phyloP scores from a whole-genome alignment of 768 basidiomycete genomes.

The Amanita phalloides region DNA sequence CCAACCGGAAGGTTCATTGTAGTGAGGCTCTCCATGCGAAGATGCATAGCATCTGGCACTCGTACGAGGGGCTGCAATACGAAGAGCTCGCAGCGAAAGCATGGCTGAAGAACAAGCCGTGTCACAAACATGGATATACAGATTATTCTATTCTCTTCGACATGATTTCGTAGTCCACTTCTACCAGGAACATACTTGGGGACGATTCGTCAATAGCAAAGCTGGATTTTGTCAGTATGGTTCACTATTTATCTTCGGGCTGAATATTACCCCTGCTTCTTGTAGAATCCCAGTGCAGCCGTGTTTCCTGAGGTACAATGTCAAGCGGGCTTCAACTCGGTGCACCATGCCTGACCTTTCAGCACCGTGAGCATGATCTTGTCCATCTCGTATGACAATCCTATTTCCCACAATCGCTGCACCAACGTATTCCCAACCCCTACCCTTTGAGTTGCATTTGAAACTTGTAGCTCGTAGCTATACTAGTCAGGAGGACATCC shows the following conservation, averaged over 20 bases:
- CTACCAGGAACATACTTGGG: conserved; percentile 27
- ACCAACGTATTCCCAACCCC: conserved; percentile 55
- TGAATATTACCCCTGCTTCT: conserved; percentile 35
- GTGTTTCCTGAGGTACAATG: conserved; percentile 9
- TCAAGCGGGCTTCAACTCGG: not conserved
- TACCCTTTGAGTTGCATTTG: conserved; percentile 25
- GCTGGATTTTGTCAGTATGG: conserved; percentile 19
- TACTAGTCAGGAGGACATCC: not conserved
- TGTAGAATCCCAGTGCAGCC: conserved; percentile 38
- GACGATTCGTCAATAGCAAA: conserved; percentile 44
- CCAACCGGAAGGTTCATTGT: conserved; percentile 82
- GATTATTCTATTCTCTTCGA: conserved; percentile 19
- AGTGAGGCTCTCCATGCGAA: conserved; percentile 72
- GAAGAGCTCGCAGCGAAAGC: conserved; percentile 38
- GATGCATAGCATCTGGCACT: conserved; percentile 38
- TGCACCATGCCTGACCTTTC: conserved; percentile 20
- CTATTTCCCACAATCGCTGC: conserved; percentile 37
- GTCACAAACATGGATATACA: conserved; percentile 8
- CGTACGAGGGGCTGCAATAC: conserved; percentile 25
- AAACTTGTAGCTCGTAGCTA: conserved; percentile 64
- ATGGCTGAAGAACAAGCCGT: conserved; percentile 15
- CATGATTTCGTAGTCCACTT: conserved; percentile 36
- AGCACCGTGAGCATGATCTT: conserved; percentile 72
- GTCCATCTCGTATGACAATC: conserved; percentile 42
- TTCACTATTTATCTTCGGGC: not conserved